These are phyloP conservation scores for Beauveria sp. DNA, from an alignment of 2,329 filamentous ascomycete genomes.

Conservation along the genomic window DNA sequence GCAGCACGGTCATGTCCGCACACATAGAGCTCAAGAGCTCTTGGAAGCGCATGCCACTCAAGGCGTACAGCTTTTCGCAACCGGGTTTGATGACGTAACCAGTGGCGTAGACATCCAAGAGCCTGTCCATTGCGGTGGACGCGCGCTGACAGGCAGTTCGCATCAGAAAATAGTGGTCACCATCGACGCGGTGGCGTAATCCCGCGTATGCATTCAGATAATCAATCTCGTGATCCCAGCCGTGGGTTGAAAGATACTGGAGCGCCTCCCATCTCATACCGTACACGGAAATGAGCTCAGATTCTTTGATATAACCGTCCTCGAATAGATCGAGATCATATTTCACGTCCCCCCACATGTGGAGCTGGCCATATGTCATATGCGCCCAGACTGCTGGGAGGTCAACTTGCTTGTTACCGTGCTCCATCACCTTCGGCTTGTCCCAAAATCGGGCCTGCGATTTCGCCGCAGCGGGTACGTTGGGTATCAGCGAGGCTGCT, in stretches of 20 bases:
- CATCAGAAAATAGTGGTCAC: neutral
- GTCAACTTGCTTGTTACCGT: too few species aligned
- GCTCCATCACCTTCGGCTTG: too few species aligned
- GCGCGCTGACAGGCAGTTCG: slow-evolving; percentile 14
- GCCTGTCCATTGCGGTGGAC: slow-evolving; percentile 10
- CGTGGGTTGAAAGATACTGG: slow-evolving; percentile 2
- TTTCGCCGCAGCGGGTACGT: too few species aligned
- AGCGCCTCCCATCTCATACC: slow-evolving; percentile 8
- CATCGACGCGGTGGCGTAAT: slow-evolving; percentile 1
- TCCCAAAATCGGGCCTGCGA: too few species aligned
- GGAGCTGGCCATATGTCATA: neutral
- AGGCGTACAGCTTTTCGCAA: neutral
- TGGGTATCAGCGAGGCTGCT: too few species aligned
- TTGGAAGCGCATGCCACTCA: neutral
- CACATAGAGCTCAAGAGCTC: neutral
- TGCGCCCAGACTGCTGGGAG: too few species aligned
- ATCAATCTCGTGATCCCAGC: slow-evolving; percentile 12
- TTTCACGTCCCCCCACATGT: neutral
- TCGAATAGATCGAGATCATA: neutral
- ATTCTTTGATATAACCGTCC: neutral
- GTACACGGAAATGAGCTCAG: slow-evolving; percentile 14
- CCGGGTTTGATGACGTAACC: neutral
- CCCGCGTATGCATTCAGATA: slow-evolving; percentile 17
- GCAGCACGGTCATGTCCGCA: neutral
- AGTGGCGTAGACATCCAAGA: neutral